A percentile compares a stretch with the other conserved stretches of the same genome.
These are phyloP conservation scores for Porcisia deanei DNA, from an alignment of 208 protist genomes.

Conservation along the genomic window DNA sequence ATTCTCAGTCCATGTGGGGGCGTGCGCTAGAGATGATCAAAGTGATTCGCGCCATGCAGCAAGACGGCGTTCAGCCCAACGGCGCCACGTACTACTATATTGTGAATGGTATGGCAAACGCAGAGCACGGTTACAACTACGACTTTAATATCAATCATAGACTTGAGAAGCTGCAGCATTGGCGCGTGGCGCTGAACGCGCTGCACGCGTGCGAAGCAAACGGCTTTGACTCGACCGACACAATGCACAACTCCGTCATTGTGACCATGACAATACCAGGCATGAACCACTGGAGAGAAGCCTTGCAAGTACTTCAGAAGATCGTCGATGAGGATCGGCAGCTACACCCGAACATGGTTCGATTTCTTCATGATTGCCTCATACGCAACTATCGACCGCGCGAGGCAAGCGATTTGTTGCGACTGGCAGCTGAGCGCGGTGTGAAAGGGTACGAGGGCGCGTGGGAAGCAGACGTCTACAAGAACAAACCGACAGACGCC, in stretches of 20 bases:
- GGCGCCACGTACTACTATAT: conserved; percentile 93
- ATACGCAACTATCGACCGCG: conserved; percentile 79
- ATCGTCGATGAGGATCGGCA: conserved; percentile 80
- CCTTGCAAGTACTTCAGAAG: conserved; percentile 63
- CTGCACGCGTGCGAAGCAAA: conserved; percentile 87
- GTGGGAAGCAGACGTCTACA: conserved; percentile 86
- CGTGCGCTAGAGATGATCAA: conserved; percentile 88
- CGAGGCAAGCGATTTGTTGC: conserved; percentile 80
- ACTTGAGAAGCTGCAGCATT: conserved; percentile 89
- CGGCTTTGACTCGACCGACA: conserved; percentile 90
- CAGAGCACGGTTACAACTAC: conserved; percentile 90
- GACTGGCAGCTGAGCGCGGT: conserved; percentile 65
- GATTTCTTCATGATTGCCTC: conserved; percentile 88
- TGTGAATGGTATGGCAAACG: conserved; percentile 92
- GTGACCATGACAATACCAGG: conserved; percentile 88
- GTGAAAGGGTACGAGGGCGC: conserved; percentile 82
- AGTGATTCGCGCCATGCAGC: conserved; percentile 88
- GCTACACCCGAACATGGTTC: conserved; percentile 86
- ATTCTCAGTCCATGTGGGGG: conserved; percentile 90
- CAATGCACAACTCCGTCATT: conserved; percentile 91
- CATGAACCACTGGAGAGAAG: conserved; percentile 87
- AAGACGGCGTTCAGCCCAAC: conserved; percentile 88
- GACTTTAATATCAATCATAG: conserved; percentile 91
- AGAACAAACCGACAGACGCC: conserved; percentile 46
- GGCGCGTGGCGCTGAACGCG: conserved; percentile 87